Evolutionary conservation across 2,329 filamentous ascomycete species (phyloP).

Genomic region (Xylaria sp.): DNA sequence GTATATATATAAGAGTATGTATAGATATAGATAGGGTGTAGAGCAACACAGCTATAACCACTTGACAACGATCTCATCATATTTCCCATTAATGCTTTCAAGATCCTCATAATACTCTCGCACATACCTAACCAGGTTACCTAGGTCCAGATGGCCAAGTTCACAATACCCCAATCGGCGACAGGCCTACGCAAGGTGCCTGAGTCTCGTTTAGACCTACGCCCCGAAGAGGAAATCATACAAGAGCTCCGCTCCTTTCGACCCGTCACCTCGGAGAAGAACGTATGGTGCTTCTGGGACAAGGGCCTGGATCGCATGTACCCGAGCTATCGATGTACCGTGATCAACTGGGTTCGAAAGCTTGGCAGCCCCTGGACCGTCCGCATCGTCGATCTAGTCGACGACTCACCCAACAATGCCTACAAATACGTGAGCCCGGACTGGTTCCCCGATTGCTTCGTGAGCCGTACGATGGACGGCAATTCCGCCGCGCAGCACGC

Average conservation of each 20-base stretch:
- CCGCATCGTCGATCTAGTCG: constrained; percentile 46
- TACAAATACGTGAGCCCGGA: constrained; percentile 43
- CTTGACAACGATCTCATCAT: neutral
- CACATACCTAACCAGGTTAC: neutral
- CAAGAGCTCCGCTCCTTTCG: constrained; percentile 36
- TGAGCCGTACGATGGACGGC: constrained; percentile 48
- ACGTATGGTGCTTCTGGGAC: constrained; percentile 55
- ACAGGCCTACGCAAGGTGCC: constrained; percentile 30
- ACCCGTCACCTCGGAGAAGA: constrained; percentile 48
- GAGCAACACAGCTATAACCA: neutral
- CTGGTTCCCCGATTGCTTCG: constrained; percentile 45
- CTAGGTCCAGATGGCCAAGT: constrained; percentile 19
- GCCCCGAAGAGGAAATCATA: constrained; percentile 41
- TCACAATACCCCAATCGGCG: constrained; percentile 33
- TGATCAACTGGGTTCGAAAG: constrained; percentile 50
- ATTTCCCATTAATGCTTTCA: neutral
- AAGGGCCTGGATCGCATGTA: constrained; percentile 46
- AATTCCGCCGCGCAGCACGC: constrained; percentile 49
- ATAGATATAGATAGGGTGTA: neutral
- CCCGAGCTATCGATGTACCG: constrained; percentile 45
- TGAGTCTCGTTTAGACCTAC: constrained; percentile 37
- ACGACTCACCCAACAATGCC: constrained; percentile 43
- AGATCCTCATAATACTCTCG: neutral
- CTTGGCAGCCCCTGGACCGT: constrained; percentile 49
- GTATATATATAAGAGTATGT: neutral